Evolutionary conservation across 1,284 basidiomycete genomes (phyloP).

Genomic region (Marasmius sp.): DNA sequence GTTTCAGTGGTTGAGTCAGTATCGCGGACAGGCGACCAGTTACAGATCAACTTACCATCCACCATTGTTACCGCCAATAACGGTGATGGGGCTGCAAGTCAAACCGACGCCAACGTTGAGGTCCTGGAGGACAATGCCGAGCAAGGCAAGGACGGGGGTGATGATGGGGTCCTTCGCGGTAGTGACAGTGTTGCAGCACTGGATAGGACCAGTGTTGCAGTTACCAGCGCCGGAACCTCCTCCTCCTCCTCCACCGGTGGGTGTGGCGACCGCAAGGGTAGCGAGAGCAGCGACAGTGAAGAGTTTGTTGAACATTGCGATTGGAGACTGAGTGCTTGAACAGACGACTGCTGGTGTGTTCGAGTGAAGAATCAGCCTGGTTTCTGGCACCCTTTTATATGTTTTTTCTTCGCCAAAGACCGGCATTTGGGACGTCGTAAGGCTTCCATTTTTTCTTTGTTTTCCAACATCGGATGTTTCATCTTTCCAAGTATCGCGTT

Average conservation of each 20-base stretch:
- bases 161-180: slow-evolving; percentile 5
- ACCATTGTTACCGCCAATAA: slow-evolving; percentile 7
- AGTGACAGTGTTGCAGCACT: slow-evolving; percentile 30
- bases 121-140: slow-evolving; percentile 10
- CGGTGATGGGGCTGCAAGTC: slow-evolving; percentile 12
- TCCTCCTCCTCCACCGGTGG: background rate
- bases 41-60: background rate
- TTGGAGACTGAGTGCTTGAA: background rate
- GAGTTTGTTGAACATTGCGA: background rate
- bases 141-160: slow-evolving; percentile 8
- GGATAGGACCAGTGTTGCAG: slow-evolving; percentile 29
- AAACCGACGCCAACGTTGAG: slow-evolving; percentile 14
- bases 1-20: no score
- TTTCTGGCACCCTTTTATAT: no score
- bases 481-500: no score
- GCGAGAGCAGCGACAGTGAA: background rate
- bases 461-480: no score
- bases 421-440: no score
- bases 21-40: no score
- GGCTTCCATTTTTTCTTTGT: no score
- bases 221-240: slow-evolving; percentile 9
- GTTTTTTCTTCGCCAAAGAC: no score
- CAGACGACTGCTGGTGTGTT: no score
- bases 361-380: no score
- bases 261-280: background rate